Evolutionary conservation across 2,329 filamentous ascomycete genomes (phyloP), one percentile per base, ranked within the genome.

Genomic region (Fusarium mangiferae): DNA sequence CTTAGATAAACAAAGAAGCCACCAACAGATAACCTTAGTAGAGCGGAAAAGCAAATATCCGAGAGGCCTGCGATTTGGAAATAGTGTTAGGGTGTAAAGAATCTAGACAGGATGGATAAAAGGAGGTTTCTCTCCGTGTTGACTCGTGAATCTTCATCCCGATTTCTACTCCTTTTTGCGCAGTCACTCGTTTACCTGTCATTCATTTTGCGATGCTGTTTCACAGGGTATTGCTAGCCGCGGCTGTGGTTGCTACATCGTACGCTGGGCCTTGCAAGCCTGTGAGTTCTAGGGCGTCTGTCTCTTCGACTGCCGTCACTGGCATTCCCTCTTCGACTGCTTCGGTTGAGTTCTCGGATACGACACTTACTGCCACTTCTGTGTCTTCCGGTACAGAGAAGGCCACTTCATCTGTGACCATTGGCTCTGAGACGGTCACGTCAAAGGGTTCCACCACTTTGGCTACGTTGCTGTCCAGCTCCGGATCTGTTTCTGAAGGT

Each of bases 81-180:
- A 28, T 33, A 33, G 3, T 1, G 20, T 17, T 4, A 7, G 20
- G 45, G 0, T 17, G 45, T 12, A 10, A 10, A 49, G 26, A n/a
- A 49, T n/a, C 45, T 5, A 12, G 46, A n/a, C 20, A 15, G 9
- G 6, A 30, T 28, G 9, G 18, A 11, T 59, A 59, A 18, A 38
- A 39, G 33, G 18, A 18, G 8, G 10, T 7, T 5, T 10, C 2
- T 36, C 39, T 18, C 12, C 5, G 10, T 15, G 14, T 11, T 11
- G 13, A 18, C 24, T 2, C 18, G 6, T 3, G 15, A 9, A 7
- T 4, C 3, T 11, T 11, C 5, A 2, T 48, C 45, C 20, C 33
- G 28, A 28, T 7, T 6, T 9, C 13, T 17, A 35, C 17, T 26
- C 45, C 2, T 41, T 39, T n/a, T 14, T 22, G 20, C 20, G 7